These are phyloP conservation scores for Paecilomyces sp. DNA, from an alignment of 2,329 filamentous ascomycete genomes.

Conservation along the genomic window DNA sequence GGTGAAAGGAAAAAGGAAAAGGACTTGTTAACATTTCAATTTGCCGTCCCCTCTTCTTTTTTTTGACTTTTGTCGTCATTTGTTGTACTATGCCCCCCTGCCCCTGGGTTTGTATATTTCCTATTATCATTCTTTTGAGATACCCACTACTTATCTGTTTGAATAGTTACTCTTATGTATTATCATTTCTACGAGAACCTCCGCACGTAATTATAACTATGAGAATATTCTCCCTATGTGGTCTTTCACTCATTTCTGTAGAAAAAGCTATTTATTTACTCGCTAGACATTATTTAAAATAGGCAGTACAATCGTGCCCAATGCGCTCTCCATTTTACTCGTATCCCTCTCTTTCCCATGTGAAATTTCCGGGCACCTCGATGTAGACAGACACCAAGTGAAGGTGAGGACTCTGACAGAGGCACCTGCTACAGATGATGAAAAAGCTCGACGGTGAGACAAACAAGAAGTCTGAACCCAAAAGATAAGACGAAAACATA, in stretches of 20 bases:
- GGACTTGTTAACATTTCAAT: too few species aligned
- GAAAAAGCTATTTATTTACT: neutral
- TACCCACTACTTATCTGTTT: neutral
- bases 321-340: neutral
- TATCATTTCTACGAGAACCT: neutral
- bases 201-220: neutral
- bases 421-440: too few species aligned
- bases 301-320: neutral
- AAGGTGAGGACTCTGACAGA: too few species aligned
- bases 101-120: neutral
- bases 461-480: too few species aligned
- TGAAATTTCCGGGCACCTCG: neutral
- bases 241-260: neutral
- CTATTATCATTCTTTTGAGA: neutral
- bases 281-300: neutral
- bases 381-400: too few species aligned
- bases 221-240: neutral
- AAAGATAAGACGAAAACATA: neutral
- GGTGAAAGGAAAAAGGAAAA: conserved; percentile 15
- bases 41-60: conserved; percentile 5
- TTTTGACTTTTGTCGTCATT: neutral
- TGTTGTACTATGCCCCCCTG: too few species aligned
- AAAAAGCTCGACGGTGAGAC: too few species aligned
- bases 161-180: neutral
- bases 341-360: neutral